A percentile compares a stretch with the other conserved stretches of the same genome.
These are phyloP conservation scores for Boletus subparvulus DNA, from an alignment of 768 basidiomycete genomes.

Conservation along the genomic window DNA sequence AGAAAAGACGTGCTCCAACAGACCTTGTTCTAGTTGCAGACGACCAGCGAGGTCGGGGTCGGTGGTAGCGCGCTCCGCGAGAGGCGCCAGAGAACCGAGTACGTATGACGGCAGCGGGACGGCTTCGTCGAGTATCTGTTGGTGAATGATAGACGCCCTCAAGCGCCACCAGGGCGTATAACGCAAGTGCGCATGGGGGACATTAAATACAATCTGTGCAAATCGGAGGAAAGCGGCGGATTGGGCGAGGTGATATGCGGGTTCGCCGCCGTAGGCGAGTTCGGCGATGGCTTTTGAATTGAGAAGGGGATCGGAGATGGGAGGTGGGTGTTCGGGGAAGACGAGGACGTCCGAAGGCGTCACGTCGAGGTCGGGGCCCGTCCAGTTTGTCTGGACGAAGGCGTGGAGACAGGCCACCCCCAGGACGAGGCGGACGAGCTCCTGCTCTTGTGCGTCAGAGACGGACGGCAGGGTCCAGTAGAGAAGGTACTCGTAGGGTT, in stretches of 20 bases:
- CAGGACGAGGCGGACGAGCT: constrained; percentile 58
- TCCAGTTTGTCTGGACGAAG: constrained; percentile 95
- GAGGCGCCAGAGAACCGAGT: constrained; percentile 40
- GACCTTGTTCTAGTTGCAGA: constrained; percentile 71
- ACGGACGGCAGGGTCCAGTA: constrained; percentile 29
- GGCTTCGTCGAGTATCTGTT: constrained; percentile 78
- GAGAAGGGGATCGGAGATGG: constrained; percentile 48
- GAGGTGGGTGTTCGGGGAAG: constrained; percentile 32
- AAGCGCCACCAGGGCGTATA: constrained; percentile 81
- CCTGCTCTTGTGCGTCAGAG: constrained; percentile 42
- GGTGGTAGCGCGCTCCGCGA: constrained; percentile 39
- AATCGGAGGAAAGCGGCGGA: constrained; percentile 70
- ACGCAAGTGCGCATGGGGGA: constrained; percentile 46
- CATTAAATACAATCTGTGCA: constrained; percentile 65
- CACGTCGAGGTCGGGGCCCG: constrained; percentile 81
- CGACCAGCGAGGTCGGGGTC: constrained; percentile 68
- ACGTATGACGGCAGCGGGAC: constrained; percentile 53
- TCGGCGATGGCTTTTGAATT: constrained; percentile 68
- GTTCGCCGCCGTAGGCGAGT: constrained; percentile 86
- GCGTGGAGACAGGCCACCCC: constrained; percentile 83
- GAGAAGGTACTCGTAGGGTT: constrained; percentile 40
- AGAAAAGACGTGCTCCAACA: constrained; percentile 72
- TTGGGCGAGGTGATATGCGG: constrained; percentile 88
- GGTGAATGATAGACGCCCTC: constrained; percentile 69
- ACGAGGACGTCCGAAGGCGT: constrained; percentile 40